A percentile compares a stretch with the other conserved stretches of the same genome.
Evolutionary conservation across 768 basidiomycete genomes (phyloP).

Genomic region (Kwoniella pini): DNA sequence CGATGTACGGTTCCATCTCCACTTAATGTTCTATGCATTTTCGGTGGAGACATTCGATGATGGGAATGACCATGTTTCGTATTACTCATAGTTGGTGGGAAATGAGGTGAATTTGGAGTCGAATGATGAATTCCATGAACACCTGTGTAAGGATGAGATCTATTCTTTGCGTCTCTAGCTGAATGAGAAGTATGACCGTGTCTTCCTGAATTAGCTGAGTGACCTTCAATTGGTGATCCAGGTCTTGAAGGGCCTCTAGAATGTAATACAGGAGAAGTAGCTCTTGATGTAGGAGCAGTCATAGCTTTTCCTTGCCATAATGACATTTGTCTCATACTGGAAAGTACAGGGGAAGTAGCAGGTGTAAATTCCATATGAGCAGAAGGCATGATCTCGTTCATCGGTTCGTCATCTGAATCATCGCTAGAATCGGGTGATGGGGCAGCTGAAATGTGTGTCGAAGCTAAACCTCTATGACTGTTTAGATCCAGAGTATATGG

Average conservation of each 20-base stretch:
- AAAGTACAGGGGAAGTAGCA: conserved; percentile 54
- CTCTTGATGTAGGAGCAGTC: conserved; percentile 50
- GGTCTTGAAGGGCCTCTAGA: conserved; percentile 45
- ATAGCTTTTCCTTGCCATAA: conserved; percentile 46
- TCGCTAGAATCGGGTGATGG: conserved; percentile 47
- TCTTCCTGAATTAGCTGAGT: conserved; percentile 51
- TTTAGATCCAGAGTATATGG: conserved; percentile 42
- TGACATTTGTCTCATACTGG: conserved; percentile 53
- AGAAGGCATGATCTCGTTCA: conserved; percentile 31
- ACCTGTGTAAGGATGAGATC: conserved; percentile 46
- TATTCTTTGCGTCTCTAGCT: conserved; percentile 48
- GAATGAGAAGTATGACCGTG: conserved; percentile 49
- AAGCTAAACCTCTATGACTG: conserved; percentile 29
- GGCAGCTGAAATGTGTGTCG: conserved; percentile 48
- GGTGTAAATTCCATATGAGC: conserved; percentile 44
- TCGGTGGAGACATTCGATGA: conserved; percentile 45
- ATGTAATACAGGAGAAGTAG: conserved; percentile 36
- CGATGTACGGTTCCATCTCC: conserved; percentile 5
- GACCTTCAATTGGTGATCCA: conserved; percentile 50
- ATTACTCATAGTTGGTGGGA: conserved; percentile 24
- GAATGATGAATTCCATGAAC: conserved; percentile 11
- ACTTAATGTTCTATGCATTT: conserved; percentile 32
- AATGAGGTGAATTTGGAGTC: conserved; percentile 46
- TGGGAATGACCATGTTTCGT: background rate
- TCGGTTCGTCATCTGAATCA: conserved; percentile 50